Conservation (phyloP, 2,329 filamentous ascomycete genomes). For the Fusarium scirpi region DNA sequence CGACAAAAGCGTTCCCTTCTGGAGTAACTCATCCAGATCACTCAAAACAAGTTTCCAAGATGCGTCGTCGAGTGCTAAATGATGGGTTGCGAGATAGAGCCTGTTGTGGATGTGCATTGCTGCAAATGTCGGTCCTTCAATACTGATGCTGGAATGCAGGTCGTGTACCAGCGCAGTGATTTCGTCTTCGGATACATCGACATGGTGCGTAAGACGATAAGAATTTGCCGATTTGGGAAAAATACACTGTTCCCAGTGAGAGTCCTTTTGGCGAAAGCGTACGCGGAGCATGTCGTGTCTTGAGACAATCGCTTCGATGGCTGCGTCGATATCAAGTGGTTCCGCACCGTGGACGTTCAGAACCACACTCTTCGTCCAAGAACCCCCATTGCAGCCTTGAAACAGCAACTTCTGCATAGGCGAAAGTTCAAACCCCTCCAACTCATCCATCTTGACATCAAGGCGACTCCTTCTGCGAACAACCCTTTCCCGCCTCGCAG, state of each 20-base stretch:
- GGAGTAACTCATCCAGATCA: conserved; percentile 63
- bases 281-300: conserved; percentile 66
- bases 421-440: conserved; percentile 59
- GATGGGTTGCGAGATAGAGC: conserved; percentile 64
- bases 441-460: conserved; percentile 43
- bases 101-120: conserved; percentile 62
- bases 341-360: conserved; percentile 58
- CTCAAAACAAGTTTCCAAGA: conserved; percentile 64
- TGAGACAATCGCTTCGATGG: conserved; percentile 61
- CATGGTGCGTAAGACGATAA: conserved; percentile 59
- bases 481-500: conserved; percentile 50
- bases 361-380: conserved; percentile 64
- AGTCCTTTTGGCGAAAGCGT: conserved; percentile 55
- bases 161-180: conserved; percentile 55
- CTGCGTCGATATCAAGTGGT: conserved; percentile 60
- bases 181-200: conserved; percentile 56
- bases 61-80: conserved; percentile 63
- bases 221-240: conserved; percentile 55
- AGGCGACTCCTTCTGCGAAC: conserved; percentile 25
- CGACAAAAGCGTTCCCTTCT: conserved; percentile 58
- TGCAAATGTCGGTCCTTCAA: conserved; percentile 63
- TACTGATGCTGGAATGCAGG: conserved; percentile 60
- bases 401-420: conserved; percentile 68
- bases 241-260: conserved; percentile 62
- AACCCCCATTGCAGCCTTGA: conserved; percentile 51